phyloP scores from a whole-genome alignment of 768 basidiomycete species.

The Leccinum ochraceum region DNA sequence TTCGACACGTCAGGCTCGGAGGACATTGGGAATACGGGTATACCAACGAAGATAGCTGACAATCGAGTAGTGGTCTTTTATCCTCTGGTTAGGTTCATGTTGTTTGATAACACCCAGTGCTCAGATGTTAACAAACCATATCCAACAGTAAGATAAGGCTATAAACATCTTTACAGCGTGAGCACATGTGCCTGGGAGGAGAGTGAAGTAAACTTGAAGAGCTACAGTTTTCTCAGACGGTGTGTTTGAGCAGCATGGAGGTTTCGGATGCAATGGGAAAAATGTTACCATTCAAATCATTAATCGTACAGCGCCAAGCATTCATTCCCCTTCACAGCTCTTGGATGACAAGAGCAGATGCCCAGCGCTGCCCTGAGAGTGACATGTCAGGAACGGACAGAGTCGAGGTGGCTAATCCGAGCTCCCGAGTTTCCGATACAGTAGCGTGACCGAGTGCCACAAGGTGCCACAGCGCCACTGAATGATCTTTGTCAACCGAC shows the following conservation, averaged over 20 bases:
- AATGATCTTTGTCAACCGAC: too few relatives aligned
- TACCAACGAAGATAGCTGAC: background rate
- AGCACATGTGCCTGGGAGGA: constrained; percentile 2
- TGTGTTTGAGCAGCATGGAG: constrained; percentile 2
- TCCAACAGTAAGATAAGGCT: constrained; percentile 19
- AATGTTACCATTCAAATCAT: too few relatives aligned
- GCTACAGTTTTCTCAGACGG: constrained; percentile 10
- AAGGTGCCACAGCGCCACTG: too few relatives aligned
- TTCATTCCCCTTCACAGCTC: too few relatives aligned
- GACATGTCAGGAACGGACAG: too few relatives aligned
- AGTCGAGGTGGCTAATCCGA: too few relatives aligned
- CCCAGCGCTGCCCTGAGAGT: too few relatives aligned
- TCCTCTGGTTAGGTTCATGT: constrained; percentile 6
- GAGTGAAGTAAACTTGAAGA: background rate
- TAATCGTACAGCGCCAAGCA: too few relatives aligned
- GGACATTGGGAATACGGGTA: constrained; percentile 20
- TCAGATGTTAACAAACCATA: constrained; percentile 1
- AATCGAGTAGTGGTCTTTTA: constrained; percentile 7
- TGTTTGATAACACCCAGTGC: constrained; percentile 9
- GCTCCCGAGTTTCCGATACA: too few relatives aligned
- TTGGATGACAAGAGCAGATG: too few relatives aligned
- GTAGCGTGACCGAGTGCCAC: too few relatives aligned
- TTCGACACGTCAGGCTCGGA: constrained; percentile 12
- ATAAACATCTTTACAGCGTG: constrained; percentile 13
- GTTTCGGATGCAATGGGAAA: constrained; percentile 5